Base-by-base conservation (phyloP, 768 basidiomycete species). In the Kwoniella botswanensis region DNA sequence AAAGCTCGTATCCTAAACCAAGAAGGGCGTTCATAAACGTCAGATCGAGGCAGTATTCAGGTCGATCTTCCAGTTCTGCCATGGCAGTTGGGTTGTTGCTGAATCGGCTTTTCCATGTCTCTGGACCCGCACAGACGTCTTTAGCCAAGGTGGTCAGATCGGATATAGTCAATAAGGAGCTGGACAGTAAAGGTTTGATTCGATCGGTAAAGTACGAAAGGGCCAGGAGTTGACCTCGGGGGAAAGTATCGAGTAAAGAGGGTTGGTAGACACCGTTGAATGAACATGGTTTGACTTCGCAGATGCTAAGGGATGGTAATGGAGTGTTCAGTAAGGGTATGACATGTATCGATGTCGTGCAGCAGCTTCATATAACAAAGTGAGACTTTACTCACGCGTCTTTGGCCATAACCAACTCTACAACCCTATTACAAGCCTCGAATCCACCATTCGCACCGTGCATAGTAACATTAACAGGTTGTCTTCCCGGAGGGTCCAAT, bases 171-270 rank as follows among this genome's bases (percentile, higher is more conserved):
- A 90, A 65, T 17, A 71, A 62, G 66, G 78, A 59, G 2, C 77
- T 42, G 61, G 84, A 84, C 60, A 94, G 85, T 70, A 99, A 88
- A 0, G 94, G 96, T 29, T 87, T 84, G 68, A 96, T 87, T 46
- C 97, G 92, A 86, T 98, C 97, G 85, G 94, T 97, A 85, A 98
- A 99, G 87, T 98, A 99, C 24, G 94, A 97, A 1, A 99, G 87
- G n/a, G 96, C 88, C 29, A 96, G 88, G 72, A 96, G 87, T 78
- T 90, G 90, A 69, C 96, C 96, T 11, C 86, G 84, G 1, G 91
- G 88, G 88, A 98, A 98, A 11, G 93, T 90, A 72, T 96, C 92
- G 68, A 92, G 86, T 26, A 98, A 86, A 15, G 92, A 91, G 2
- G 97, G 97, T 82, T 99, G 97, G 85, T 98, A 98, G 26, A 97